A percentile compares a stretch with the other conserved stretches of the same genome.
These are phyloP conservation scores for Vanilla planifolia DNA, from an alignment of 106 monocot genomes.

Conservation along the genomic window DNA sequence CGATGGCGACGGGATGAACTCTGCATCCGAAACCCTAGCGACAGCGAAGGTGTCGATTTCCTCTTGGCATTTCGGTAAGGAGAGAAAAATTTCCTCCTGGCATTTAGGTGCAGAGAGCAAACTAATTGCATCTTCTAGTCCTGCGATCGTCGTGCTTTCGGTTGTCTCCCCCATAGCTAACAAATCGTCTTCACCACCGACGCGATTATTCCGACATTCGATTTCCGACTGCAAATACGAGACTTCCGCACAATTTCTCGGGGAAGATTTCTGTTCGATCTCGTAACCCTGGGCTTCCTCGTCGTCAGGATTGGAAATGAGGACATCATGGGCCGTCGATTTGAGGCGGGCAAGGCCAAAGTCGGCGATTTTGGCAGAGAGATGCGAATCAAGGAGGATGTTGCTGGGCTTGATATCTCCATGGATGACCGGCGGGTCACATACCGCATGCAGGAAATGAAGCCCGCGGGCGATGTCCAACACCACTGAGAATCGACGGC, in stretches of 20 bases:
- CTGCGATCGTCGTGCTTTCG: constrained; percentile 27
- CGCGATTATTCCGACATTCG: background rate
- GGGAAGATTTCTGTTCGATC: constrained; percentile 2
- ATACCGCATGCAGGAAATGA: constrained; percentile 48
- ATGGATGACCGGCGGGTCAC: constrained; percentile 71
- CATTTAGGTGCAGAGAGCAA: too few relatives aligned
- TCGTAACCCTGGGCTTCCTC: background rate
- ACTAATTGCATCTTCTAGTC: too few relatives aligned
- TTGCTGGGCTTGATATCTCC: constrained; percentile 98
- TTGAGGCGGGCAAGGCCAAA: constrained; percentile 70
- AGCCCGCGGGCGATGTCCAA: constrained; percentile 65
- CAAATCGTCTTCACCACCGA: constrained; percentile 28
- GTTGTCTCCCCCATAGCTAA: constrained; percentile 48
- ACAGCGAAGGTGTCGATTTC: constrained; percentile 20
- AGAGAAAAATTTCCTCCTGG: too few relatives aligned
- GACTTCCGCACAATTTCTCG: background rate
- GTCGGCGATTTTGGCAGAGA: constrained; percentile 77
- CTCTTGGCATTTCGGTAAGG: constrained; percentile 34
- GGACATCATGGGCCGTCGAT: background rate
- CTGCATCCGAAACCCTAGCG: constrained; percentile 23
- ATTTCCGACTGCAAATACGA: background rate
- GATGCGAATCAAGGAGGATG: constrained; percentile 63
- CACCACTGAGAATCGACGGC: constrained; percentile 37
- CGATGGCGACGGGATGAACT: constrained; percentile 15
- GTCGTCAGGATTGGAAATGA: background rate